Base-by-base conservation (phyloP, 345 rosid genomes). In the Abelmoschus esculentus region DNA sequence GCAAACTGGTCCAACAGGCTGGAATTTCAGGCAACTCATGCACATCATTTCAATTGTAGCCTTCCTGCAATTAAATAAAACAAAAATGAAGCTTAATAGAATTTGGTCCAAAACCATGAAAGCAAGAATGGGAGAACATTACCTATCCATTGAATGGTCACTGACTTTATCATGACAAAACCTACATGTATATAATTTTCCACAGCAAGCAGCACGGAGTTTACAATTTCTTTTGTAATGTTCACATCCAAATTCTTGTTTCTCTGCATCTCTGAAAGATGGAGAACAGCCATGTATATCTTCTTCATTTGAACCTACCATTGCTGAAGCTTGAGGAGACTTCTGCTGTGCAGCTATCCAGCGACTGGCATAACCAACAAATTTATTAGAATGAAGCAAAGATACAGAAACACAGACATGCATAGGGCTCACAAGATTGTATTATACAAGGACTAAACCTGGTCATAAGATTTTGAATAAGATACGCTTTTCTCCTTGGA, bases 151-250 rank as follows among this genome's bases (percentile, higher is more conserved):
- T 2, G 93, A 80, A 74, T 90, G 96, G 72, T 88, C 96, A 29
- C 87, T 81, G 74, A 86, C 93, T 83, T 88, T 84, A 73, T 90
- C 96, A 72, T 90, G 96, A 75, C 96, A 88, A 74, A 86, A 82
- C 67, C 90, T 84, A 81, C 96, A 88, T 3, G 93, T 73, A 74
- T 74, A 88, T 71, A 90, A 81, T 78, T 88, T 82, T 58, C 87
- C 82, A 42, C 96, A 90, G 72, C 96, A 90, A 73, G 85, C 83
- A 58, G 93, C 90, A 47, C 86, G 89, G 42, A 88, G 84, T 77
- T 88, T 90, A 76, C 96, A 88, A 73, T 84, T 90, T 78, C 96
- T 83, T 73, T 83, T 90, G 81, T 90, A 90, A 73, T 90, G 96
- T 53, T 85, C 90, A 73, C 96, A 90, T 26, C 93, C 96, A 73